Evolutionary conservation across 495 filamentous ascomycete genomes (phyloP).

Genomic region (Penicillium cosmopolitanum): DNA sequence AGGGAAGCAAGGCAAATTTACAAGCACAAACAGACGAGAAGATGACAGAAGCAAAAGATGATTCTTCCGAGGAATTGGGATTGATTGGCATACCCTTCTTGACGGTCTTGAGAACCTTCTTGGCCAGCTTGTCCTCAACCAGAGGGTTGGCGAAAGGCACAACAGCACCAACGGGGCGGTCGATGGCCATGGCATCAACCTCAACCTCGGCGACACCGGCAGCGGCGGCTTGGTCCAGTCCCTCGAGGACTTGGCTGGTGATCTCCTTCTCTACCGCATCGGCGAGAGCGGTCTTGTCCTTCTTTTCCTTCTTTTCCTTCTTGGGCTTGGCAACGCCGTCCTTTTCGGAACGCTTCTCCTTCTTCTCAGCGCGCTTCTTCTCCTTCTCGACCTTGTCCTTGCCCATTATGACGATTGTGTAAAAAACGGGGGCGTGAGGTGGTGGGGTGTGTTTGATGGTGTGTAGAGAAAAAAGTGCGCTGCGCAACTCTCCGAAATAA

Average conservation of each 20-base stretch:
- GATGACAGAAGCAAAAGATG: not conserved
- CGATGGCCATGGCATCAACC: conserved; percentile 54
- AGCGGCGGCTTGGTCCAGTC: conserved; percentile 52
- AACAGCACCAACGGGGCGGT: conserved; percentile 67
- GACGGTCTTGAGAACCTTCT: conserved; percentile 91
- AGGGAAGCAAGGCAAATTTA: not conserved
- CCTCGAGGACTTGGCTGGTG: conserved; percentile 54
- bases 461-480: conserved; percentile 35
- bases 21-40: conserved; percentile 1
- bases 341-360: conserved; percentile 76
- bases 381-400: conserved; percentile 65
- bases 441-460: conserved; percentile 27
- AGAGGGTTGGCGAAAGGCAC: conserved; percentile 94
- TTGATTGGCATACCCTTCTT: conserved; percentile 74
- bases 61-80: not conserved
- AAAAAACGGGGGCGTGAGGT: conserved; percentile 23
- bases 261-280: conserved; percentile 68
- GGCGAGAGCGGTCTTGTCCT: conserved; percentile 63
- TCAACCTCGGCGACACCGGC: conserved; percentile 43
- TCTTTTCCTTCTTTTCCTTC: conserved; percentile 71
- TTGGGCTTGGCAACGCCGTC: conserved; percentile 73
- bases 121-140: conserved; percentile 85
- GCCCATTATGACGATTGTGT: conserved; percentile 46
- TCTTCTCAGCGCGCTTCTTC: conserved; percentile 77
- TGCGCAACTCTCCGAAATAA: conserved; percentile 39